Evolutionary conservation across 2,329 filamentous ascomycete species (phyloP).

Genomic region (Trichoderma atroviride): DNA sequence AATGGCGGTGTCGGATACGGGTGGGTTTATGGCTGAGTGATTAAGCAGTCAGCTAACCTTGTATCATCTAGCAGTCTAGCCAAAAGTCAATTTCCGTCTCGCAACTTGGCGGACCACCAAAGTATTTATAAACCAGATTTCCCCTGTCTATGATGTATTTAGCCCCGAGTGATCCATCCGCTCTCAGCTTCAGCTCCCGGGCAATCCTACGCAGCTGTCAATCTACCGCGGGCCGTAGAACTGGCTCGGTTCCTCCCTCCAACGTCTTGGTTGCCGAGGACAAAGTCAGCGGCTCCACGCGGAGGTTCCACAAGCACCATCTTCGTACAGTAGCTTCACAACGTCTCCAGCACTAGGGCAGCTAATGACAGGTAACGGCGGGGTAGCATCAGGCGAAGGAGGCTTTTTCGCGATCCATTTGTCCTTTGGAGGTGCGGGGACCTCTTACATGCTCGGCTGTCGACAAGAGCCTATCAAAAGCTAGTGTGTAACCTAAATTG

Average conservation of each 20-base stretch:
- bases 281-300: conserved; percentile 11
- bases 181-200: neutral
- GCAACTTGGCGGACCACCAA: neutral
- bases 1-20: neutral
- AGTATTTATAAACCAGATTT: conserved; percentile 9
- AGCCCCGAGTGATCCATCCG: neutral
- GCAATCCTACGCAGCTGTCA: neutral
- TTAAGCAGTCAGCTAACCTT: neutral
- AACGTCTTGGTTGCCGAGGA: conserved; percentile 8
- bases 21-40: conserved; percentile 1
- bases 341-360: neutral
- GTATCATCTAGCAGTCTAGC: neutral
- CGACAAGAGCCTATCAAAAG: conserved; percentile 22
- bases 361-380: conserved; percentile 8
- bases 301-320: neutral
- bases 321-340: neutral
- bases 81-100: conserved; percentile 1
- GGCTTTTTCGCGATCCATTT: conserved; percentile 4
- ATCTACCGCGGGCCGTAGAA: conserved; percentile 7
- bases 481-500: conserved; percentile 25
- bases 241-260: neutral
- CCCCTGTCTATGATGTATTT: neutral
- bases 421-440: conserved; percentile 7
- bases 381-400: neutral
- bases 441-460: neutral